Evolutionary conservation across 192 early-diverging fungal species (phyloP).

Genomic region (Phycomyces nitens): DNA sequence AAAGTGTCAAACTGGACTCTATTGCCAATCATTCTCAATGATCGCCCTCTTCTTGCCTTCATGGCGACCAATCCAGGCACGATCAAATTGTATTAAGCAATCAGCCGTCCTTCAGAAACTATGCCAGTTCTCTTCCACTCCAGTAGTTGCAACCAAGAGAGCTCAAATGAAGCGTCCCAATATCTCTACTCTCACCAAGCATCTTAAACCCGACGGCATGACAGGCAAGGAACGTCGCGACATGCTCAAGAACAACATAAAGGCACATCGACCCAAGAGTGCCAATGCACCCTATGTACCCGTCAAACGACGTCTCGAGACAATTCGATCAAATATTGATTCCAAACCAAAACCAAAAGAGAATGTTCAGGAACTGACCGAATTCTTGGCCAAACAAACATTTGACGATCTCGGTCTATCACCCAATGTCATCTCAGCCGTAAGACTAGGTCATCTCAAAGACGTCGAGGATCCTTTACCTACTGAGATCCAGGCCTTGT

Average conservation of each 20-base stretch:
- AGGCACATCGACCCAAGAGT: conserved; percentile 8
- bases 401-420: conserved; percentile 68
- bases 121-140: conserved; percentile 14
- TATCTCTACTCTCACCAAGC: conserved; percentile 33
- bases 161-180: conserved; percentile 27
- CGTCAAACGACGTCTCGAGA: conserved; percentile 30
- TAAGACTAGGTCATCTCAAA: conserved; percentile 24
- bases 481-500: conserved; percentile 81
- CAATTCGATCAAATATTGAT: conserved; percentile 11
- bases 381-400: conserved; percentile 19
- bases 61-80: not conserved
- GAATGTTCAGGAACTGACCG: conserved; percentile 23
- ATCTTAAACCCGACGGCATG: conserved; percentile 33
- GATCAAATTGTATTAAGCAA: not conserved
- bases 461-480: conserved; percentile 48
- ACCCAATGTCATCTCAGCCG: conserved; percentile 49
- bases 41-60: not conserved
- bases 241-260: conserved; percentile 16
- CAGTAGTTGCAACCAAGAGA: conserved; percentile 15
- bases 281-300: conserved; percentile 26
- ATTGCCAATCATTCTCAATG: not conserved
- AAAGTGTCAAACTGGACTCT: too few relatives aligned
- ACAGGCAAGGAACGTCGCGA: conserved; percentile 34
- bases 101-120: not conserved
- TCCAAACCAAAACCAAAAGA: not conserved